Evolutionary conservation across 306 rosid genomes (phyloP), one percentile per base, ranked within the genome.

Genomic region (Castanea sativa): DNA sequence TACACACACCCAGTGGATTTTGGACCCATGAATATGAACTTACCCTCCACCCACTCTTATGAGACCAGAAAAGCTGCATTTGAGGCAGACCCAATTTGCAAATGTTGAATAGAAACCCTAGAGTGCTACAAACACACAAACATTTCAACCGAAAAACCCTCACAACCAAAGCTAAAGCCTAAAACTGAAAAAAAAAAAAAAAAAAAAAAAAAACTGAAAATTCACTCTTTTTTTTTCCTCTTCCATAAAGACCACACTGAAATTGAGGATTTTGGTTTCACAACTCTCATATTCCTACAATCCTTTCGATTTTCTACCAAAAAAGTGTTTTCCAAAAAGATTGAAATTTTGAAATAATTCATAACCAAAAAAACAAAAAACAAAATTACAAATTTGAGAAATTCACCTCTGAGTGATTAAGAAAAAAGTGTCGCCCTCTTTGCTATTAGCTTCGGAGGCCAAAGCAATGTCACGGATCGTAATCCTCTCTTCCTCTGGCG

Each of bases 381-480:
- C 1, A 6, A 70, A 14, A 29, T 23, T 27, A 32, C 19, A 59
- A 21, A 30, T 65, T 16, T 5, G 9, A 61, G 6, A 29, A 74
- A 41, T 32, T 23, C 16, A 91, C 99, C 99, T 95, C 83, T 95
- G 99, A 72, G 93, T 91, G 76, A 92, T 88, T 56, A 95, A 81
- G 84, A 83, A 90, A 81, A 92, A 95, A 78, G 85, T 73, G 74
- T 95, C 96, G 72, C 97, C 99, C 79, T 95, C 98, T 85, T 95
- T 95, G 86, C 81, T 77, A 78, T 84, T 90, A 43, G 97, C 73
- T 88, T 95, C 96, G 15, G 96, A 86, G 79, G 98, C 77, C 70
- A 90, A 82, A 71, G 97, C 98, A 88, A 95, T 92, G 90, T 92
- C 99, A 77, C 91, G 87, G 69, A 95, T 95, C 92, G 85, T 84